Evolutionary conservation across 108 stramenopile species (phyloP), one percentile per base, ranked within the genome.

Genomic region (Stephanodiscus minutulus): DNA sequence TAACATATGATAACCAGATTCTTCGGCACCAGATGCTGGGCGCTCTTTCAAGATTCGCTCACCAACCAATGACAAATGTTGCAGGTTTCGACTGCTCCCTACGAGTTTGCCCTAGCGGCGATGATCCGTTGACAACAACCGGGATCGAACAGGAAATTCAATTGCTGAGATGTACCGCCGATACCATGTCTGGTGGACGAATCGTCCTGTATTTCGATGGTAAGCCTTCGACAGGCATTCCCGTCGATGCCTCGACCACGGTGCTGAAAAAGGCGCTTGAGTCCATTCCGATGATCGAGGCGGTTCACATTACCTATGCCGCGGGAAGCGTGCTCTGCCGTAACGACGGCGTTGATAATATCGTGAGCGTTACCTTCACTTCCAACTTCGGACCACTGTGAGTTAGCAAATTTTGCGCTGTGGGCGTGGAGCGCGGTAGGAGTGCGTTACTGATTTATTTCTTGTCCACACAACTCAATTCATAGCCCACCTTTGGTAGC

Each of bases 81-180:
- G 61, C 18, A 43, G 61, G 61, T 18, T 76, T 72, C 37, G 85
- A 86, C 59, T 94, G 93, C 64, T 77, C 81, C 37, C 31, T 85
- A 15, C 81, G 87, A 20, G 24, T 60, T 29, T 95, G 93, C 65
- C 90, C 93, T 3, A 74, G 58, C 0, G 87, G 87, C 0, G 85
- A 90, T 43, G 91, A 95, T 66, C 93, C 93, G 18, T 80, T 95
- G 56, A 92, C 86, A 18, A 70, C 44, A 2, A 39, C 9, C 37
- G 69, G 49, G 54, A 57, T 41, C 13, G 56, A 77, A 47, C 70
- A 79, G 47, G 91, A 91, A 54, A 53, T 86, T 8, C 91, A 92
- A 70, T 63, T 62, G 47, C 20, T 94, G 2, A 61, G 66, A 31
- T 94, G 92, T 64, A 52, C 59, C 11, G 88, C 87, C 18, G 83